phyloP scores from a whole-genome alignment of 202 grass and related monocot genomes.

The Alloteropsis angusta region DNA sequence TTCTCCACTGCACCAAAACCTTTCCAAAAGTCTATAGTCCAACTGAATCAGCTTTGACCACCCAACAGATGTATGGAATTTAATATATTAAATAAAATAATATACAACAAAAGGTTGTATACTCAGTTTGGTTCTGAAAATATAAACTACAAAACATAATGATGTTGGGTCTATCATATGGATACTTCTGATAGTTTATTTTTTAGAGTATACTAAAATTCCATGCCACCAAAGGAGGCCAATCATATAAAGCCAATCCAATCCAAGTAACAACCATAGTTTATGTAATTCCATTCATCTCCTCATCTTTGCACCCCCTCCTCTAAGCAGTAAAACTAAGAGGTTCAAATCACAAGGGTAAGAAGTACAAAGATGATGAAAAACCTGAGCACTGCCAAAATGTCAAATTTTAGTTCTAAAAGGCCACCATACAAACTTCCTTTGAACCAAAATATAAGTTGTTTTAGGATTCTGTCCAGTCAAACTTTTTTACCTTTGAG shows the following conservation, averaged over 20 bases:
- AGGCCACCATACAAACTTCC: neutral
- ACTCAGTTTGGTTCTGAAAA: neutral
- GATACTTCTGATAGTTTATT: neutral
- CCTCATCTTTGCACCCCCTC: neutral
- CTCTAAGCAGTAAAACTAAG: neutral
- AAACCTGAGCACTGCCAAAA: neutral
- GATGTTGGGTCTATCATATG: constrained; percentile 1
- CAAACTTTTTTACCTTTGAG: neutral
- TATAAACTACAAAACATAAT: neutral
- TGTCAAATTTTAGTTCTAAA: neutral
- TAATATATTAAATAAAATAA: neutral
- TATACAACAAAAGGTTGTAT: neutral
- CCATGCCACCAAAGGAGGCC: neutral
- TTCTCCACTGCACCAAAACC: neutral
- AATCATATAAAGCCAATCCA: neutral
- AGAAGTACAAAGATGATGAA: neutral
- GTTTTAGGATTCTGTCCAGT: neutral
- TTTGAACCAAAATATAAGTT: neutral
- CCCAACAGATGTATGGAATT: neutral
- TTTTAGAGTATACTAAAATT: neutral
- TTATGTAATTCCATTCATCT: neutral
- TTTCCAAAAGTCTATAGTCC: neutral
- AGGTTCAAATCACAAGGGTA: neutral
- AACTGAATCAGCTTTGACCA: constrained; percentile 1
- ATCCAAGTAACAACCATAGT: neutral